These are phyloP conservation scores for Aspergillus novofumigatus DNA, from an alignment of 2,329 filamentous ascomycete genomes.

Conservation along the genomic window DNA sequence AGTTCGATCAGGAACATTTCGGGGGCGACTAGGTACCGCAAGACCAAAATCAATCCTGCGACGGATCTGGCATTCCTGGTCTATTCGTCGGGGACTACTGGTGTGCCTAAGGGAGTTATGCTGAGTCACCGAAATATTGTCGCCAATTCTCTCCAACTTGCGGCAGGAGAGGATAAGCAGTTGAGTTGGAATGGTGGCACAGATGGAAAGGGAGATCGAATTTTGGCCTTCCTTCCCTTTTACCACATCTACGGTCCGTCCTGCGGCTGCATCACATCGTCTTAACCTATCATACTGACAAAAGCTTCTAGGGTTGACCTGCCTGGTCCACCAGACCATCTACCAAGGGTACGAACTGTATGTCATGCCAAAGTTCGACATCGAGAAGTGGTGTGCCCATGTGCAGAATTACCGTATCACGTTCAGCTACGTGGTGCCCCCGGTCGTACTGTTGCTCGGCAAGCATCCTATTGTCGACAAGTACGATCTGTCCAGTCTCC, in stretches of 20 bases:
- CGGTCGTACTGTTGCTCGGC: slow-evolving; percentile 72
- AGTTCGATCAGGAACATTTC: slow-evolving; percentile 63
- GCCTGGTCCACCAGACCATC: slow-evolving; percentile 65
- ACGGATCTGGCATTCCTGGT: slow-evolving; percentile 80
- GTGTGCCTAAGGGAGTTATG: slow-evolving; percentile 86
- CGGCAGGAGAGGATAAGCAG: slow-evolving; percentile 51
- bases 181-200: slow-evolving; percentile 56
- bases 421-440: slow-evolving; percentile 78
- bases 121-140: slow-evolving; percentile 79
- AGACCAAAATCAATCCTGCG: slow-evolving; percentile 60
- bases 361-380: slow-evolving; percentile 75
- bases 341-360: slow-evolving; percentile 63
- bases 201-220: slow-evolving; percentile 63
- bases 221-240: slow-evolving; percentile 79
- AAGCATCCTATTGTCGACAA: slow-evolving; percentile 75
- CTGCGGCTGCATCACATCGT: background rate
- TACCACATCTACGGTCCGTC: slow-evolving; percentile 83
- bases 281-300: background rate
- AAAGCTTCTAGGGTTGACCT: slow-evolving; percentile 56
- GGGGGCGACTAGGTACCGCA: slow-evolving; percentile 55
- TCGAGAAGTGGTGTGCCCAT: slow-evolving; percentile 71
- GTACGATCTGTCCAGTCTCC: slow-evolving; percentile 73
- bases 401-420: slow-evolving; percentile 73
- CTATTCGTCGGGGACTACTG: slow-evolving; percentile 87
- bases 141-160: slow-evolving; percentile 62